These are phyloP conservation scores for Talaromyces sp. DNA, from an alignment of 2,329 filamentous ascomycete species.

Conservation along the genomic window DNA sequence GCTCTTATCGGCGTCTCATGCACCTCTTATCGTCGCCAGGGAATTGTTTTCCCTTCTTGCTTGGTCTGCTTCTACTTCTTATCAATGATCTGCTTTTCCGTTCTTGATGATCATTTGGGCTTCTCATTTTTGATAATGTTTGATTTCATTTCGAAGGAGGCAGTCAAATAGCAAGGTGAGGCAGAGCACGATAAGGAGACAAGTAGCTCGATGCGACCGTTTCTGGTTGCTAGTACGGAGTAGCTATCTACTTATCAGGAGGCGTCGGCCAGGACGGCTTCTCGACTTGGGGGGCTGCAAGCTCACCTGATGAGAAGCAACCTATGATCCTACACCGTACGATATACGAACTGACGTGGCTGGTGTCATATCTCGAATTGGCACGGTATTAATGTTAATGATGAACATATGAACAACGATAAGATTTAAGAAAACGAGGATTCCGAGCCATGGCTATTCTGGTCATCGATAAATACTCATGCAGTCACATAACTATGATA, in stretches of 20 bases:
- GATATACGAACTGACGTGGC: neutral
- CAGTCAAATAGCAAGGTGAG: neutral
- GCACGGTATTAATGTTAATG: neutral
- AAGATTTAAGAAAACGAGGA: neutral
- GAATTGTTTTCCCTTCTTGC: neutral
- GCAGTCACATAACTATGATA: neutral
- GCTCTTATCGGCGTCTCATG: neutral
- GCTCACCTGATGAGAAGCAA: slow-evolving; percentile 1
- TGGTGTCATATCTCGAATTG: neutral
- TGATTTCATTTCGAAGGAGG: neutral
- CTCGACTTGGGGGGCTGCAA: neutral
- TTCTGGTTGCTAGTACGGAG: neutral
- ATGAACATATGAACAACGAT: neutral
- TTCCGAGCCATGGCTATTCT: neutral
- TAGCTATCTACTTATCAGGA: neutral
- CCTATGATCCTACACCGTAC: neutral
- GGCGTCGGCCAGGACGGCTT: slow-evolving; percentile 5
- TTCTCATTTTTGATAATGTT: neutral
- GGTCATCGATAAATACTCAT: neutral
- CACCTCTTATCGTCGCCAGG: neutral
- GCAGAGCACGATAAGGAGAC: neutral
- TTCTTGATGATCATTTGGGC: neutral
- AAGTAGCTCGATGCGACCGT: neutral
- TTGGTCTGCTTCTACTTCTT: neutral
- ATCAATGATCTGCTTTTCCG: neutral